A percentile compares a stretch with the other conserved stretches of the same genome.
phyloP scores from a whole-genome alignment of 495 filamentous ascomycete genomes.

The Penicillium antarcticum region DNA sequence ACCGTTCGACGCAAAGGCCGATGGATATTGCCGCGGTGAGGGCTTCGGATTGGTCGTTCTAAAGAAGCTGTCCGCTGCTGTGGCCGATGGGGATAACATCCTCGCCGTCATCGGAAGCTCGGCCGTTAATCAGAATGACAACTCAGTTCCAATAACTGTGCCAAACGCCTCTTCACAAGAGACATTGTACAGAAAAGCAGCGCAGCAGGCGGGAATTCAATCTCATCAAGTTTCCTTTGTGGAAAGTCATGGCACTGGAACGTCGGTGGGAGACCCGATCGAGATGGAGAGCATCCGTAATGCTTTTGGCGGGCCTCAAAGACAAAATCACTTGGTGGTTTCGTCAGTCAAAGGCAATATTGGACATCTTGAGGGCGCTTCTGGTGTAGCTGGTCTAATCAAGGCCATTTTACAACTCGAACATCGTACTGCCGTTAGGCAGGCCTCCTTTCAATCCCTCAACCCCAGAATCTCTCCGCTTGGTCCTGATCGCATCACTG shows the following conservation, averaged over 20 bases:
- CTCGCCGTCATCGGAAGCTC: constrained; percentile 58
- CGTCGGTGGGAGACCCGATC: constrained; percentile 40
- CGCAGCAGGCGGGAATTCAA: constrained; percentile 5
- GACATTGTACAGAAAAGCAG: constrained; percentile 17
- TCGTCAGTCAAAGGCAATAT: constrained; percentile 46
- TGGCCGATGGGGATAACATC: constrained; percentile 59
- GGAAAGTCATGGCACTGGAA: constrained; percentile 32
- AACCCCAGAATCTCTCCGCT: constrained; percentile 39
- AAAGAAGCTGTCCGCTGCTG: constrained; percentile 59
- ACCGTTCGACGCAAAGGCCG: constrained; percentile 46
- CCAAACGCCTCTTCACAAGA: constrained; percentile 31
- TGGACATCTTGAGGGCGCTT: constrained; percentile 45
- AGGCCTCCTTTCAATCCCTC: constrained; percentile 30
- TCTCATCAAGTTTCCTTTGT: constrained; percentile 21
- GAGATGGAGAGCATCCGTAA: constrained; percentile 31
- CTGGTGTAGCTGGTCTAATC: constrained; percentile 42
- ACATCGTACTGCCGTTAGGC: constrained; percentile 28
- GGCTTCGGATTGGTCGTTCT: constrained; percentile 33
- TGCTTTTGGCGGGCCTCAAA: constrained; percentile 24
- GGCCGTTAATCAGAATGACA: constrained; percentile 58
- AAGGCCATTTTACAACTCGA: constrained; percentile 47
- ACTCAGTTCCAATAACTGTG: constrained; percentile 62
- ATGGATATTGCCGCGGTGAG: constrained; percentile 39
- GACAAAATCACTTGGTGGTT: constrained; percentile 20
- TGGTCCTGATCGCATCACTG: constrained; percentile 29